Evolutionary conservation across 148 eudicot genomes (phyloP).

Genomic region (Heliamphora exappendiculata): DNA sequence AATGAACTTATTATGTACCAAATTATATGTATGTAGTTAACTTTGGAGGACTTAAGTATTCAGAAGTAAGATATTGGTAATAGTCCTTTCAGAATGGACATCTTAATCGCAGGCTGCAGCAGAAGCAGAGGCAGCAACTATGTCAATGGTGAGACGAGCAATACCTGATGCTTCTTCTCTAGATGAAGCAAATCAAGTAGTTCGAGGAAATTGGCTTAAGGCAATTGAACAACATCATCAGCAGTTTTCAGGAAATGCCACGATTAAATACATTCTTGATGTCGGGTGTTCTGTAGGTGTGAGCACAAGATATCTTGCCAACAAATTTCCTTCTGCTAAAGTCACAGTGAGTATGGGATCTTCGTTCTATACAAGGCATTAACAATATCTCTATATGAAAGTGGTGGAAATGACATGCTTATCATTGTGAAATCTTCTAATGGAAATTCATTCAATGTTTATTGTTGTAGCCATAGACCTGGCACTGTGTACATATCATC

Average conservation of each 20-base stretch:
- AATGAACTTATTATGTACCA: not conserved
- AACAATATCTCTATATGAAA: not conserved
- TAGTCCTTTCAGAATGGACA: conserved; percentile 5
- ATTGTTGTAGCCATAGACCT: not conserved
- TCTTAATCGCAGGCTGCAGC: conserved; percentile 79
- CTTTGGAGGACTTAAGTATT: not conserved
- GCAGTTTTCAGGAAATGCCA: conserved; percentile 41
- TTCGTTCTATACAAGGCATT: not conserved
- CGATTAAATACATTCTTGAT: conserved; percentile 62
- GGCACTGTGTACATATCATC: not conserved
- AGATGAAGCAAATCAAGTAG: conserved; percentile 79
- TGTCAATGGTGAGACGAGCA: conserved; percentile 74
- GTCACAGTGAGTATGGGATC: conserved; percentile 41
- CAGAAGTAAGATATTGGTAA: not conserved
- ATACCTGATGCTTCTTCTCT: conserved; percentile 76
- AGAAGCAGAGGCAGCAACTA: conserved; percentile 93
- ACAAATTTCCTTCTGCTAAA: conserved; percentile 69
- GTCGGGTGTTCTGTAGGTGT: conserved; percentile 91
- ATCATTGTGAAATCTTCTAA: not conserved
- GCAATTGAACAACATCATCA: conserved; percentile 71
- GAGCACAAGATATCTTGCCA: conserved; percentile 74
- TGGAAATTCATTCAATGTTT: not conserved
- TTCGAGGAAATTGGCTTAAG: conserved; percentile 89
- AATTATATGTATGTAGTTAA: not conserved
- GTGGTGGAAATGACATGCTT: not conserved